Percentiles rank a stretch among this genome's conserved stretches.
phyloP scores from a whole-genome alignment of 106 monocot species.

The Triglochin maritima region DNA sequence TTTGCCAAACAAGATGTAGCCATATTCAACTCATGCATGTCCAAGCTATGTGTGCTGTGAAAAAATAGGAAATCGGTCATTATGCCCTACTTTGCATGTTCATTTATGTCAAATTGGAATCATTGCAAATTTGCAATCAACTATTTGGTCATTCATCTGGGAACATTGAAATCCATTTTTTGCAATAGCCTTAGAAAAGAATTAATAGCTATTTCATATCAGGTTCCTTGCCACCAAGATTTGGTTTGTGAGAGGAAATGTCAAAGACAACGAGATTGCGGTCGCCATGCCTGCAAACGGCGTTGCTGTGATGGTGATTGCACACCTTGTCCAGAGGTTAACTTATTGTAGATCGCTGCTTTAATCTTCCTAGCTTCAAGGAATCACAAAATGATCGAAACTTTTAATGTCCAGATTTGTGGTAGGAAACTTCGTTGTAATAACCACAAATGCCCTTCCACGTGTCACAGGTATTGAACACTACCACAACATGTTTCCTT shows the following conservation, averaged over 20 bases:
- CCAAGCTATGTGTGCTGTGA: too few species aligned
- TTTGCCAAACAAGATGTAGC: too few species aligned
- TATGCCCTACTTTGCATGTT: too few species aligned
- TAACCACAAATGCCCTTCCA: slow-evolving; percentile 93
- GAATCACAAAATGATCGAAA: slow-evolving; percentile 5
- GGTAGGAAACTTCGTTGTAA: slow-evolving; percentile 70
- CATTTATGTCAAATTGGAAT: too few species aligned
- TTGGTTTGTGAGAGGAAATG: slow-evolving; percentile 93
- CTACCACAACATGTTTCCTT: background rate
- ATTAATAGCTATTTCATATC: background rate
- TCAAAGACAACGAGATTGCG: slow-evolving; percentile 60
- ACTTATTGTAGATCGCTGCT: slow-evolving; percentile 2
- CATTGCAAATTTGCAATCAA: too few species aligned
- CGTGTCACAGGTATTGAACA: slow-evolving; percentile 70
- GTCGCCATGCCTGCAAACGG: slow-evolving; percentile 86
- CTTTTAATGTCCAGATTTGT: slow-evolving; percentile 53
- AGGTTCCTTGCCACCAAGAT: slow-evolving; percentile 98
- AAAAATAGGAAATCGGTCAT: too few species aligned
- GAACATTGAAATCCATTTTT: background rate
- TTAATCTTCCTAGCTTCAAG: background rate
- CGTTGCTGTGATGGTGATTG: slow-evolving; percentile 87
- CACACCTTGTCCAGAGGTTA: slow-evolving; percentile 82
- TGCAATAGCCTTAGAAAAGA: too few species aligned
- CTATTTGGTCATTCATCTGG: too few species aligned
- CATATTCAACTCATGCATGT: too few species aligned